Conservation (phyloP, 1,284 basidiomycete species). For the Cutaneotrichosporon sp. region DNA sequence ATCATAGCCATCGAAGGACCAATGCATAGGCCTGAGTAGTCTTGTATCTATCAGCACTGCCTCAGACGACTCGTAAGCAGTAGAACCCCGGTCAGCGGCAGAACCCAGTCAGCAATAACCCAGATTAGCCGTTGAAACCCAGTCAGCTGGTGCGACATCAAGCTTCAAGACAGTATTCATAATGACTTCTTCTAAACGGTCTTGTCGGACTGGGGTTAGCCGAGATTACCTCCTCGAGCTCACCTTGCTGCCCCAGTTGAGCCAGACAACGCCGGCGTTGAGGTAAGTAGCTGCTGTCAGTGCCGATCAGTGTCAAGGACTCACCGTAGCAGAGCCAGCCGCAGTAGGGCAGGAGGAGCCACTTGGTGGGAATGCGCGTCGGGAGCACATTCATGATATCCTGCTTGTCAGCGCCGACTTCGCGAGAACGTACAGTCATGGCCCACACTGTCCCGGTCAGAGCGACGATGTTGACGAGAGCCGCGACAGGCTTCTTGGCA, state of each 20-base stretch:
- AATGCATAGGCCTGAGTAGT: neutral
- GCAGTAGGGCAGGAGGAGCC: constrained; percentile 61
- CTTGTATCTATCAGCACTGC: no score
- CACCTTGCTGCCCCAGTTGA: constrained; percentile 7
- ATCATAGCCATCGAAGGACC: neutral
- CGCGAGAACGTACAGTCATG: constrained; percentile 53
- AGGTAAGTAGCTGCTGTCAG: constrained; percentile 55
- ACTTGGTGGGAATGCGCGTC: constrained; percentile 55
- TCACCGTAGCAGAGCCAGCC: constrained; percentile 43
- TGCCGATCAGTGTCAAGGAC: neutral
- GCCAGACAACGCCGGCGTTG: constrained; percentile 54
- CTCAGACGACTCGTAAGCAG: no score
- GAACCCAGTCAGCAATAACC: no score
- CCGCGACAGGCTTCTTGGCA: constrained; percentile 9
- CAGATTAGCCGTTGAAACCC: no score
- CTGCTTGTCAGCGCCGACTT: neutral
- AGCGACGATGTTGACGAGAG: constrained; percentile 4
- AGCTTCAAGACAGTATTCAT: no score
- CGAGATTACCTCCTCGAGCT: no score
- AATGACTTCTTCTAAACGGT: neutral
- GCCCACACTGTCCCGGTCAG: constrained; percentile 57
- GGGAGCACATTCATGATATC: constrained; percentile 52
- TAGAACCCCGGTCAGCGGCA: no score
- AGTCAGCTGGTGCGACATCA: no score
- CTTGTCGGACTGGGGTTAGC: neutral